Evolutionary conservation across 129 eudicot genomes (phyloP), one percentile per base, ranked within the genome.

Genomic region (Gnaphalium uliginosum): DNA sequence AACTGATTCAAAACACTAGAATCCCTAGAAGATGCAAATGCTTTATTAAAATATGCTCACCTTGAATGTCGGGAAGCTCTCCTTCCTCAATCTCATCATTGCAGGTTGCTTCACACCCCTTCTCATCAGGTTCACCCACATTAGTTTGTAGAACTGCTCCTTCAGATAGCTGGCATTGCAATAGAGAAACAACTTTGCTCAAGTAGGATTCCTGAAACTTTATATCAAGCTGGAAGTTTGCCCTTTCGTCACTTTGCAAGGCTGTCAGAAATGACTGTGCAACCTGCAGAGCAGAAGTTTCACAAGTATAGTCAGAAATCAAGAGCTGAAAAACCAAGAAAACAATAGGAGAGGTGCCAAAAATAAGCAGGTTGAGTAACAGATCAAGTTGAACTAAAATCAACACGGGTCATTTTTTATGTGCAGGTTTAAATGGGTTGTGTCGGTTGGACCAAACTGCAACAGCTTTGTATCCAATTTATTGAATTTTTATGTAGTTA

Each of bases 171-270:
- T 90, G 90, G 78, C 99, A 94, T 81, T 91, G 96, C 82, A 94
- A 83, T 66, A 94, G 88, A 61, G 92, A 65, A 64, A 89, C 99
- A 76, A 94, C 97, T 86, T 91, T 94, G 50, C 84, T 83, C 83
- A 94, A 84, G 83, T 94, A 94, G 48, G 90, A 91, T 83, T 94
- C 99, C 81, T 94, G 99, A 84, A 94, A 94, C 82, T 91, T 94
- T 79, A 89, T 96, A 86, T 94, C 99, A 60, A 94, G 96, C 73
- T 91, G 99, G 85, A 89, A 91, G 63, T 89, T 87, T 35, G 92
- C 97, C 89, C 99, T 89, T 78, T 94, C 99, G 77, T 94, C 99
- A 81, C 90, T 94, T 74, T 91, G 99, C 75, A 94, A 81, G 43
- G 99, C 99, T 78, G 96, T 86, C 79, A 94, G 77, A 86, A 94